phyloP scores from a whole-genome alignment of 768 basidiomycete species.

The Arthromyces matolae region DNA sequence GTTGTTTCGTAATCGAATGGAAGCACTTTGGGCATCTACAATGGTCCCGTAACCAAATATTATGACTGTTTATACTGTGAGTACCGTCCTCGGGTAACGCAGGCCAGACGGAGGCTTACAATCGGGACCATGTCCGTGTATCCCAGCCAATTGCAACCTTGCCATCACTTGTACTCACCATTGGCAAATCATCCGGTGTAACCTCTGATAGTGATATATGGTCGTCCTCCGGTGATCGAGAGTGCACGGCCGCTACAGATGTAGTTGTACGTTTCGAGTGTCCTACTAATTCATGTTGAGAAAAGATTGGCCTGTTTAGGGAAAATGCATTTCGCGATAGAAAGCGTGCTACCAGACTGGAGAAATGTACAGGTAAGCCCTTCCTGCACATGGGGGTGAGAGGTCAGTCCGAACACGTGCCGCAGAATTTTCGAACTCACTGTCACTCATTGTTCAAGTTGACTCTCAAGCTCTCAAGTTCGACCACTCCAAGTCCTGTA shows the following conservation, averaged over 20 bases:
- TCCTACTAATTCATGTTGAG: constrained; percentile 5
- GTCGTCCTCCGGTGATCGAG: constrained; percentile 13
- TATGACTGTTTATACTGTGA: constrained; percentile 56
- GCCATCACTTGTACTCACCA: constrained; percentile 50
- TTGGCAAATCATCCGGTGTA: constrained; percentile 42
- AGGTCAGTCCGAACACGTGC: too few relatives aligned
- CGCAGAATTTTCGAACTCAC: too few relatives aligned
- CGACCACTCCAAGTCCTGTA: too few relatives aligned
- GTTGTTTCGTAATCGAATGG: constrained; percentile 84
- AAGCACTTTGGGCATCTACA: constrained; percentile 87
- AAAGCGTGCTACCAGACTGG: too few relatives aligned
- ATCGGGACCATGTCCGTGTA: constrained; percentile 67
- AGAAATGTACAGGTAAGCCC: too few relatives aligned
- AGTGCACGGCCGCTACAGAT: constrained; percentile 20
- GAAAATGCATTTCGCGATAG: too few relatives aligned
- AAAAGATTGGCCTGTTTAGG: background rate
- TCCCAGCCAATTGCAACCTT: constrained; percentile 75
- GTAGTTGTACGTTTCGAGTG: constrained; percentile 16
- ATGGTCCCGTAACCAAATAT: constrained; percentile 90
- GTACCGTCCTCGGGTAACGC: background rate
- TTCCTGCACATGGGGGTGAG: too few relatives aligned
- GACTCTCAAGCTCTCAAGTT: too few relatives aligned
- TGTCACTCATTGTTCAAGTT: too few relatives aligned
- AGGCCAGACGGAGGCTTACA: constrained; percentile 52
- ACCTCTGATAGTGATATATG: constrained; percentile 23